Percentiles rank a stretch among this genome's conserved stretches.
Conservation (phyloP, 352 stramenopile species). For the Globisporangium rhizosaccharum region DNA sequence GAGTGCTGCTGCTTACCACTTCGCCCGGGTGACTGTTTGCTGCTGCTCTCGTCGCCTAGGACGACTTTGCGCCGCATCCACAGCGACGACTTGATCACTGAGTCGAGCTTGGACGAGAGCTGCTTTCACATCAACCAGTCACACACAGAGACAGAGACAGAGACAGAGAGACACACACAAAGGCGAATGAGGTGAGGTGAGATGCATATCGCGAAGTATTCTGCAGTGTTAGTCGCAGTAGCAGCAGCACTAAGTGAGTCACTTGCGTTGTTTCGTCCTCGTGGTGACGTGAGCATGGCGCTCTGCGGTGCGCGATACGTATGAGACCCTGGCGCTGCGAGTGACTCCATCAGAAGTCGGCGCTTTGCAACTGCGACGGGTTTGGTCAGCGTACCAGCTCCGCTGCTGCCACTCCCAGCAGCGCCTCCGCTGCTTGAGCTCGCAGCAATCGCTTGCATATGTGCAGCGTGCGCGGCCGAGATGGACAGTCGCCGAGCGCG, state of each 20-base stretch:
- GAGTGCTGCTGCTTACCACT: slow-evolving; percentile 9
- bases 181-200: no score
- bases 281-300: slow-evolving; percentile 9
- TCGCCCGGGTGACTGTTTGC: background rate
- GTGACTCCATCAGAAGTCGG: slow-evolving; percentile 15
- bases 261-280: slow-evolving; percentile 16
- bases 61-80: slow-evolving; percentile 58
- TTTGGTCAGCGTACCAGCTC: background rate
- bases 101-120: slow-evolving; percentile 56
- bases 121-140: slow-evolving; percentile 8
- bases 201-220: background rate
- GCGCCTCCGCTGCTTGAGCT: background rate
- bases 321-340: background rate
- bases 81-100: slow-evolving; percentile 44
- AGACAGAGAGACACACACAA: no score
- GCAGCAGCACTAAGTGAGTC: background rate
- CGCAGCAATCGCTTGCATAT: slow-evolving; percentile 12
- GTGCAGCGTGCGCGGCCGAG: slow-evolving; percentile 9
- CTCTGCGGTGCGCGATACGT: slow-evolving; percentile 7
- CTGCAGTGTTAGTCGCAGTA: background rate
- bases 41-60: slow-evolving; percentile 30
- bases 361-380: slow-evolving; percentile 8
- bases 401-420: background rate
- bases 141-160: background rate
- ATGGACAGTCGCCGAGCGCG: slow-evolving; percentile 14